Percentiles rank a stretch among this genome's conserved stretches.
phyloP scores from a whole-genome alignment of 805 yeast genomes.

The Barnettozyma vustinii region DNA sequence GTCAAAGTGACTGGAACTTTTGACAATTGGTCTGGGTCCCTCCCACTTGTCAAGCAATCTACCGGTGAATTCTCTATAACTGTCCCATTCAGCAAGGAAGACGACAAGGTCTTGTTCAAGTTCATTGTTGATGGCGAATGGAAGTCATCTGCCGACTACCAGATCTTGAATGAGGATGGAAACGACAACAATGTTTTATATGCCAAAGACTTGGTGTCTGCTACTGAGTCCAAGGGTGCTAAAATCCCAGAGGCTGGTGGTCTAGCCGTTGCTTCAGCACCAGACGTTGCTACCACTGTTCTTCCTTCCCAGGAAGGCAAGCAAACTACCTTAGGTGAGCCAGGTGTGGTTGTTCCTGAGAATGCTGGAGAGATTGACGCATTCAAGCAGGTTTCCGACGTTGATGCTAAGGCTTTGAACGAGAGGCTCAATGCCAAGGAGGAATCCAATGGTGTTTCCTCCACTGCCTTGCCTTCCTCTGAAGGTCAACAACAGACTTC shows the following conservation, averaged over 20 bases:
- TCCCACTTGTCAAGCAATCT: conserved; percentile 53
- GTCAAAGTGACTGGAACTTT: conserved; percentile 69
- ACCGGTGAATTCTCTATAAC: conserved; percentile 58
- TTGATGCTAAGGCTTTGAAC: conserved; percentile 47
- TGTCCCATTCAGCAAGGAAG: conserved; percentile 43
- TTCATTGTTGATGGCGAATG: conserved; percentile 70
- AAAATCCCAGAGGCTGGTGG: conserved; percentile 46
- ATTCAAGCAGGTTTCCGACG: conserved; percentile 44
- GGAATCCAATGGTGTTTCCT: conserved; percentile 11
- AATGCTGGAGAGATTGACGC: conserved; percentile 54
- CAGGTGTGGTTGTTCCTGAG: conserved; percentile 62
- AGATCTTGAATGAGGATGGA: conserved; percentile 35
- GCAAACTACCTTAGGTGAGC: conserved; percentile 51
- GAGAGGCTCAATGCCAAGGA: conserved; percentile 15
- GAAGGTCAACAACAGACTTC: conserved; percentile 42
- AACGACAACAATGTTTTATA: conserved; percentile 34
- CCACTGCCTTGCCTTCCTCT: conserved; percentile 42
- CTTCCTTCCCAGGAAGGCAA: conserved; percentile 37
- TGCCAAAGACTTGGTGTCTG: conserved; percentile 17
- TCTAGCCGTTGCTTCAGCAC: conserved; percentile 22
- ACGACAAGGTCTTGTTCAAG: conserved; percentile 40
- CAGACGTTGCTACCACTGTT: conserved; percentile 26
- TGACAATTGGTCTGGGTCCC: conserved; percentile 59
- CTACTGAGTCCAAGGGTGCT: conserved; percentile 13
- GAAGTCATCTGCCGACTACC: conserved; percentile 38